A percentile compares a stretch with the other conserved stretches of the same genome.
Conservation (phyloP, 768 basidiomycete species). For the Nidula microcarpa region DNA sequence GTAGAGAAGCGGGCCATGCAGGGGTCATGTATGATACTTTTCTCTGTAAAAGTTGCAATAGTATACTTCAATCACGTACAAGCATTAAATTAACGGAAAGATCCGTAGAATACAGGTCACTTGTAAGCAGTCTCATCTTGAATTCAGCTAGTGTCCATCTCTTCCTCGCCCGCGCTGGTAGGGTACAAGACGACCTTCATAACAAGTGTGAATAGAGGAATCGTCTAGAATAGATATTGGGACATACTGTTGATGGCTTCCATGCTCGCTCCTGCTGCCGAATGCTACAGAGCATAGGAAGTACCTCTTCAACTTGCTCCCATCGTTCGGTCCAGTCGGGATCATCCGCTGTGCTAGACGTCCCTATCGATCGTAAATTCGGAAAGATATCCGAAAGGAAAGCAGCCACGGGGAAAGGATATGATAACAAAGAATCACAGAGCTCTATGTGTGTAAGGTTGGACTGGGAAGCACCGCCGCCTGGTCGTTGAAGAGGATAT, state of each 20-base stretch:
- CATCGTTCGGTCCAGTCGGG: not conserved
- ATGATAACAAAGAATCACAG: not conserved
- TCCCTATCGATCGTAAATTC: not conserved
- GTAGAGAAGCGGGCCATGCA: no score
- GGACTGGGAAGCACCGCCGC: not conserved
- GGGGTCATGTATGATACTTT: no score
- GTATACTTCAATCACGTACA: no score
- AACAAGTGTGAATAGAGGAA: no score
- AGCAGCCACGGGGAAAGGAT: not conserved
- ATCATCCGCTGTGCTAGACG: not conserved
- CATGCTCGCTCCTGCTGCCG: not conserved
- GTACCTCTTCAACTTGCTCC: not conserved
- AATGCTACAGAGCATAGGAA: not conserved
- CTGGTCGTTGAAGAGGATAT: not conserved
- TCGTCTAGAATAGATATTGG: not conserved
- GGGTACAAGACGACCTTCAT: no score
- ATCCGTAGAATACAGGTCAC: no score
- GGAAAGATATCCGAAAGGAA: not conserved
- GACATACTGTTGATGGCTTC: not conserved
- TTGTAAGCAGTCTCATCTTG: no score
- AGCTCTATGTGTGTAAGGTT: not conserved
- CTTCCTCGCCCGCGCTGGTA: no score
- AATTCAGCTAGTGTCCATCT: no score
- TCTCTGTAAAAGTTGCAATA: no score
- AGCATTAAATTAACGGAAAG: no score